These are phyloP conservation scores for Venturia oleaginea DNA, from an alignment of 2,329 filamentous ascomycete genomes.

Conservation along the genomic window DNA sequence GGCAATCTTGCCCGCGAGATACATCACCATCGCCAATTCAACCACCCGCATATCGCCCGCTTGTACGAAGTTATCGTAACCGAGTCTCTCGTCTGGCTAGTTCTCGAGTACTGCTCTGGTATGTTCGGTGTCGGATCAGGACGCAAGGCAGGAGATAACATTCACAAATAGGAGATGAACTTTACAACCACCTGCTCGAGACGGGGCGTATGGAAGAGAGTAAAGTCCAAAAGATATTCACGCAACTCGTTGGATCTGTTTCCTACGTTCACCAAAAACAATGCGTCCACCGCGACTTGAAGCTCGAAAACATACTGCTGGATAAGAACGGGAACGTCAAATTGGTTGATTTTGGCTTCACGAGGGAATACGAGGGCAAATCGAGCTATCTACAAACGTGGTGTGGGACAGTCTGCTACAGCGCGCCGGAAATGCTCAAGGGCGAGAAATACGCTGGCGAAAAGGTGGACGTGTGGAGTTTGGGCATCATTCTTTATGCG, in stretches of 20 bases:
- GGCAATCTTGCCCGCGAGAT: constrained; percentile 94
- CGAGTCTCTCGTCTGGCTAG: constrained; percentile 89
- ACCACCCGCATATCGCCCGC: constrained; percentile 92
- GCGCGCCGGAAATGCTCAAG: constrained; percentile 95
- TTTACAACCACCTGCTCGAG: constrained; percentile 90
- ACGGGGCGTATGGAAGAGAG: constrained; percentile 74
- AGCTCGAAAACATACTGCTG: constrained; percentile 90
- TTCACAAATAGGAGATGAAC: constrained; percentile 64
- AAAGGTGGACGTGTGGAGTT: constrained; percentile 94
- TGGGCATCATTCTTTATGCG: constrained; percentile 78
- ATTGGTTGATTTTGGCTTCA: constrained; percentile 96
- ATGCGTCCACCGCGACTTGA: constrained; percentile 93
- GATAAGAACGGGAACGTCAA: constrained; percentile 98
- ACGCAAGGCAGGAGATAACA: constrained; percentile 3
- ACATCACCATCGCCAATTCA: constrained; percentile 94
- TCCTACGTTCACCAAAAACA: constrained; percentile 90
- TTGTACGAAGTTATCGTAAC: constrained; percentile 98
- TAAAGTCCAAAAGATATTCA: constrained; percentile 92
- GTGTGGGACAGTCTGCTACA: constrained; percentile 96
- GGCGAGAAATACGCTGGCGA: constrained; percentile 96
- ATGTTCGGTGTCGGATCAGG: constrained; percentile 23
- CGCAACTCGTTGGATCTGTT: constrained; percentile 89
- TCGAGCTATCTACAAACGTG: constrained; percentile 94
- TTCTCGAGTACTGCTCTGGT: constrained; percentile 93
- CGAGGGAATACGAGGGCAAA: constrained; percentile 91